A percentile compares a stretch with the other conserved stretches of the same genome.
phyloP scores from a whole-genome alignment of 163 green algal genomes.

The Scenedesmus sp. region DNA sequence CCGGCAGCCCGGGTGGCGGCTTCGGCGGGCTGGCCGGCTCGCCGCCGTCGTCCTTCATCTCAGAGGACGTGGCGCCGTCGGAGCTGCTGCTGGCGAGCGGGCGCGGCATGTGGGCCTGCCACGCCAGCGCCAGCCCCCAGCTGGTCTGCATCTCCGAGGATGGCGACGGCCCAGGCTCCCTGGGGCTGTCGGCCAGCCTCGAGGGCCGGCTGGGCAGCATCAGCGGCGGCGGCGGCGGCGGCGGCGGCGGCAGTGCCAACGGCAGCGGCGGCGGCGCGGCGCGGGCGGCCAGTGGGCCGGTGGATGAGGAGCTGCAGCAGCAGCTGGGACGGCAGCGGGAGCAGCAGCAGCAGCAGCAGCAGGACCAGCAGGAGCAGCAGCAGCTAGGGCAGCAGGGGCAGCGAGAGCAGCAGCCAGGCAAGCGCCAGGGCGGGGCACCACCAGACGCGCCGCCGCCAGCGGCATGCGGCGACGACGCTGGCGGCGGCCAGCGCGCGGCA shows the following conservation, averaged over 20 bases:
- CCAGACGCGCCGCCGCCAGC: not conserved
- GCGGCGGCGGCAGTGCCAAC: constrained; percentile 10
- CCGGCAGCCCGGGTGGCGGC: too few relatives aligned
- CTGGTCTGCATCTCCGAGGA: constrained; percentile 47
- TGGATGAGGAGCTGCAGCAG: not conserved
- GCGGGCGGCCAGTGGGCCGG: not conserved
- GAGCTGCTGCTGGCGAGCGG: constrained; percentile 23
- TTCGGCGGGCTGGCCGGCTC: not conserved
- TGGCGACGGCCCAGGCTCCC: constrained; percentile 61
- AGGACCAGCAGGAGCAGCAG: not conserved
- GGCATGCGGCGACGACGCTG: not conserved
- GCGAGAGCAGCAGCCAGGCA: too few relatives aligned
- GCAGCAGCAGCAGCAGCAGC: not conserved
- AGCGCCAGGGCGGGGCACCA: too few relatives aligned
- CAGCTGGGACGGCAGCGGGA: not conserved
- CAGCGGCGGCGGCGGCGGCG: too few relatives aligned
- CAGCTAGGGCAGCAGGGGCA: not conserved
- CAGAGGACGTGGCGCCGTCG: constrained; percentile 12
- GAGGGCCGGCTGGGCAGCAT: too few relatives aligned
- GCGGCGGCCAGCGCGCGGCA: not conserved
- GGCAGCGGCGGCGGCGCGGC: constrained; percentile 36
- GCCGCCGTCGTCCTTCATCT: constrained; percentile 2
- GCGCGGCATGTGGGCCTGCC: constrained; percentile 9
- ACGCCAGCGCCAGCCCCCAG: constrained; percentile 31
- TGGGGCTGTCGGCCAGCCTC: too few relatives aligned